Evolutionary conservation across 345 rosid genomes (phyloP).

Genomic region (Citrus reticulata): DNA sequence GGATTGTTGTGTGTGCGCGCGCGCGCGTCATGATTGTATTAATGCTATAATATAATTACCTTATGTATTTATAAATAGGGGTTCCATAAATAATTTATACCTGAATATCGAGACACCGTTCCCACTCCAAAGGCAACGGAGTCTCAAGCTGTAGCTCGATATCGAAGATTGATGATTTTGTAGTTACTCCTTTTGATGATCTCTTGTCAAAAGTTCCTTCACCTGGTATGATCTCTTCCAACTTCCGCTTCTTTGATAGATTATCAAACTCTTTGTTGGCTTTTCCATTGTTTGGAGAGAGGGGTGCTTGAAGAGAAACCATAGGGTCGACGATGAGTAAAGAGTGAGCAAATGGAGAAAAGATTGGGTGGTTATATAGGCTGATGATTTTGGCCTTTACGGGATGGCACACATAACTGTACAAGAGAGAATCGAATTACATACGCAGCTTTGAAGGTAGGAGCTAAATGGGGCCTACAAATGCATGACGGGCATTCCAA

Average conservation of each 20-base stretch:
- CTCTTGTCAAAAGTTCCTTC: conserved; percentile 23
- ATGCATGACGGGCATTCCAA: conserved; percentile 57
- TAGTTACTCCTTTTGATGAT: conserved; percentile 20
- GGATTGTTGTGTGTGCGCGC: no score
- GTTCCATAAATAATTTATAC: conserved; percentile 21
- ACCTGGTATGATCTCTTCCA: conserved; percentile 22
- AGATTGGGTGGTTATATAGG: conserved; percentile 31
- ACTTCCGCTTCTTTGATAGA: conserved; percentile 52
- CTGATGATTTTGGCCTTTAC: conserved; percentile 13
- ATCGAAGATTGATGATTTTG: conserved; percentile 29
- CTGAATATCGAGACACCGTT: conserved; percentile 60
- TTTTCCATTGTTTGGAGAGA: conserved; percentile 30
- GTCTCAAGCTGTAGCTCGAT: conserved; percentile 48
- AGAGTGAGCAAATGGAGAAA: conserved; percentile 21
- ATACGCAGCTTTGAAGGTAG: conserved; percentile 3
- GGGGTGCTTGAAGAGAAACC: conserved; percentile 45
- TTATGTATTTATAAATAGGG: no score
- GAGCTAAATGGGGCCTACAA: conserved; percentile 19
- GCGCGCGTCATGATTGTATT: no score
- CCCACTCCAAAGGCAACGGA: conserved; percentile 56
- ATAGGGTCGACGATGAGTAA: conserved; percentile 14
- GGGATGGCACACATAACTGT: conserved; percentile 19
- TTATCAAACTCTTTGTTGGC: conserved; percentile 23
- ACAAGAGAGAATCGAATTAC: conserved; percentile 22
- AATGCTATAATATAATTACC: no score